A percentile compares a stretch with the other conserved stretches of the same genome.
These are phyloP conservation scores for Nakazawaea populi DNA, from an alignment of 805 yeast genomes.

Conservation along the genomic window DNA sequence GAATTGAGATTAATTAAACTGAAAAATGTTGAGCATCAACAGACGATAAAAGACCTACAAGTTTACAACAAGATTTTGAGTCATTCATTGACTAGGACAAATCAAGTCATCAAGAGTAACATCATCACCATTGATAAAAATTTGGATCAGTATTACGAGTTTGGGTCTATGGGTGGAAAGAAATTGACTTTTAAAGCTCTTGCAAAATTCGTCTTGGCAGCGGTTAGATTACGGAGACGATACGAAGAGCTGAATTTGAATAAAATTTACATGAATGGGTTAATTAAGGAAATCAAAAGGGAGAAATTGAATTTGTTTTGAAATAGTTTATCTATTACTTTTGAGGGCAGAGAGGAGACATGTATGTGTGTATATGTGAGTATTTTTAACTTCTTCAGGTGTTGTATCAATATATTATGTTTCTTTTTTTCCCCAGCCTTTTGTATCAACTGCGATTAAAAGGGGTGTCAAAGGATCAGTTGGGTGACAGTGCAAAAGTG, in stretches of 20 bases:
- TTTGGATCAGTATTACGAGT: not conserved
- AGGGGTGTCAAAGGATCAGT: no score
- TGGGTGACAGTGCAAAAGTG: no score
- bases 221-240: conserved; percentile 29
- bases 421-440: no score
- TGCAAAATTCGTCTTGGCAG: conserved; percentile 30
- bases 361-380: no score
- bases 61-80: conserved; percentile 1
- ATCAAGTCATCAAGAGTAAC: conserved; percentile 1
- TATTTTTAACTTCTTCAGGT: no score
- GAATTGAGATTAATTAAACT: not conserved
- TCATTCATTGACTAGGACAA: not conserved
- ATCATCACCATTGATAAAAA: not conserved
- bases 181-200: conserved; percentile 21
- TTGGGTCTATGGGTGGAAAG: conserved; percentile 1
- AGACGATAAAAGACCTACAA: conserved; percentile 6
- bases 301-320: conserved; percentile 15
- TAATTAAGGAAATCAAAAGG: conserved; percentile 27
- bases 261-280: conserved; percentile 6
- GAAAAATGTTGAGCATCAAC: not conserved
- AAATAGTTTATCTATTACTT: not conserved
- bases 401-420: no score
- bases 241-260: conserved; percentile 24
- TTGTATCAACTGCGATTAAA: no score
- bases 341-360: no score